phyloP scores from a whole-genome alignment of 2,329 filamentous ascomycete species.

The Sphaerulina musiva region DNA sequence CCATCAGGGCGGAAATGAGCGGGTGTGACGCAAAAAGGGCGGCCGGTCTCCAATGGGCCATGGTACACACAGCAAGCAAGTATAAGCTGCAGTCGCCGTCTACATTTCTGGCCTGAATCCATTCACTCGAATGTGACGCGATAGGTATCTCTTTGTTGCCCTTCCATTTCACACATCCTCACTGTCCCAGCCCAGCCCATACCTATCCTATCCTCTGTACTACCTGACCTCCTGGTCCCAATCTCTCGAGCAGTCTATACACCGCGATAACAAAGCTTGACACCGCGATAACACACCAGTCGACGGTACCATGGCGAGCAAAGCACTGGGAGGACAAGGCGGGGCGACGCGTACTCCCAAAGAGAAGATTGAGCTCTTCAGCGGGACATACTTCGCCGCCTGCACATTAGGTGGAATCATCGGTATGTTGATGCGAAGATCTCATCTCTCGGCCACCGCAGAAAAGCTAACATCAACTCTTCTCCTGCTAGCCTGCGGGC shows the following conservation, averaged over 20 bases:
- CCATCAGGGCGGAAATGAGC: neutral
- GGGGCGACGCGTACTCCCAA: constrained; percentile 52
- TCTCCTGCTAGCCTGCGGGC: constrained; percentile 48
- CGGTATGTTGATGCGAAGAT: constrained; percentile 38
- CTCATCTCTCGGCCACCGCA: constrained; percentile 37
- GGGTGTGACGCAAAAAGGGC: neutral
- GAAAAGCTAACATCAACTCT: neutral
- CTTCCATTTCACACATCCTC: too few species aligned
- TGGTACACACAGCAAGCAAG: neutral
- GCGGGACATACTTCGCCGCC: constrained; percentile 73
- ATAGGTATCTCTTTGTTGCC: neutral
- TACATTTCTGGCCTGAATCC: neutral
- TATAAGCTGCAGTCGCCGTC: neutral
- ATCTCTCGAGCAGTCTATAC: too few species aligned
- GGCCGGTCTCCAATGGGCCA: neutral
- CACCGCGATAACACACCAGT: neutral
- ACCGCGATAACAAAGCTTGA: neutral
- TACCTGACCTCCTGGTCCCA: too few species aligned
- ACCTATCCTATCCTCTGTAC: too few species aligned
- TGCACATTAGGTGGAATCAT: constrained; percentile 76
- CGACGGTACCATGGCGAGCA: constrained; percentile 1
- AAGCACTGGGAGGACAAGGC: constrained; percentile 7
- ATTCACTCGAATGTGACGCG: neutral
- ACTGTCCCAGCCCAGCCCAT: too few species aligned
- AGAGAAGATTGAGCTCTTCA: constrained; percentile 72